Percentiles rank a stretch among this genome's conserved stretches.
Evolutionary conservation across 2,329 filamentous ascomycete genomes (phyloP).

Genomic region (Fusarium sp.): DNA sequence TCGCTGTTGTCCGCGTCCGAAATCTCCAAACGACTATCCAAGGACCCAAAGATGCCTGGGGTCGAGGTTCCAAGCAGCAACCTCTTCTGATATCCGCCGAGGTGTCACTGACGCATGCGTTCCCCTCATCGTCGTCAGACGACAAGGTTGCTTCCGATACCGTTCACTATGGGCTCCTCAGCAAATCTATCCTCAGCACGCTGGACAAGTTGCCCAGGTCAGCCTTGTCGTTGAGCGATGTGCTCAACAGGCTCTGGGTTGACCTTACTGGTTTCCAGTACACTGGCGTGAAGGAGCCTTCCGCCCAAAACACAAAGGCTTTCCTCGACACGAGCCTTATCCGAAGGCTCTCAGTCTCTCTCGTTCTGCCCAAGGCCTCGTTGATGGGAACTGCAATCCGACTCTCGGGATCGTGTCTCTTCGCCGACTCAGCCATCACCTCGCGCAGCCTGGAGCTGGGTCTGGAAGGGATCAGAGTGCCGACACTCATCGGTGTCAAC

Average conservation of each 20-base stretch:
- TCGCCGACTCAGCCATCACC: slow-evolving; percentile 44
- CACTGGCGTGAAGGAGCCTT: slow-evolving; percentile 14
- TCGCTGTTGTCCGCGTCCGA: slow-evolving; percentile 66
- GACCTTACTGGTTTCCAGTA: slow-evolving; percentile 44
- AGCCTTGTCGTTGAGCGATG: slow-evolving; percentile 37
- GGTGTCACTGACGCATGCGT: slow-evolving; percentile 65
- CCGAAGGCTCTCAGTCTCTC: slow-evolving; percentile 60
- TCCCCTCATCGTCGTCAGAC: slow-evolving; percentile 64
- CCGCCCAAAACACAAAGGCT: slow-evolving; percentile 13
- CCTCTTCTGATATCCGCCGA: slow-evolving; percentile 70
- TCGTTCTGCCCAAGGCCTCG: slow-evolving; percentile 74
- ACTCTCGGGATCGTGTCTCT: slow-evolving; percentile 59
- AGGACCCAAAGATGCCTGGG: slow-evolving; percentile 76
- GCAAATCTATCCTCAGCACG: slow-evolving; percentile 69
- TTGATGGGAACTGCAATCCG: slow-evolving; percentile 71
- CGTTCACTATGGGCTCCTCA: slow-evolving; percentile 78
- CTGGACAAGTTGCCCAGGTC: slow-evolving; percentile 47
- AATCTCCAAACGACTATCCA: slow-evolving; percentile 68
- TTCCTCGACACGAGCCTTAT: slow-evolving; percentile 52
- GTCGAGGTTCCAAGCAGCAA: slow-evolving; percentile 66
- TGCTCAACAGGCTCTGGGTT: slow-evolving; percentile 49
- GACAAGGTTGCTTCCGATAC: slow-evolving; percentile 76
- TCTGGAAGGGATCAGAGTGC: slow-evolving; percentile 69
- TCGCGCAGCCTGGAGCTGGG: slow-evolving; percentile 53
- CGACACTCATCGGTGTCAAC: slow-evolving; percentile 78